Base-by-base conservation (phyloP, 768 basidiomycete species). In the Suillus clintonianus region DNA sequence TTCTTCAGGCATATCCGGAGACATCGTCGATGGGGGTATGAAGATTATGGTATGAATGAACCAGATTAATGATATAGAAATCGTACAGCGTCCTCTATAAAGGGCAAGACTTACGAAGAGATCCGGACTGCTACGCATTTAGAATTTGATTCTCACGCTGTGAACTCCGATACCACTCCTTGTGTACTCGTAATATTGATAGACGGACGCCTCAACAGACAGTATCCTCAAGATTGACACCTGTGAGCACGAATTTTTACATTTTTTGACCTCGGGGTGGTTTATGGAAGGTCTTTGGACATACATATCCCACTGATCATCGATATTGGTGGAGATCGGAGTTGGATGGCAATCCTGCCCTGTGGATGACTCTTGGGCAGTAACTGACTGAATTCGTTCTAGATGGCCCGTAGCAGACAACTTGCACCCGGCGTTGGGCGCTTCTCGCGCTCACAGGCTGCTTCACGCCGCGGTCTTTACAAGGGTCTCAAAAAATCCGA, bases 361-460 rank as follows among this genome's bases (percentile, higher is more conserved):
- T 61, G 66, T 71, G 78, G 82, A 82, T 82, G 79, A 65, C 60
- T 62, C 69, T 30, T 55, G n/a, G 9, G n/a, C 34, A 51, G 24
- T 59, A 45, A 62, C 73, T 76, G 43, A 76, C 68, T 30, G 5
- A 41, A 24, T 30, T 63, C 60, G 1, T 67, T 63, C 62, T 78
- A 89, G 89, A 93, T 94, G 91, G 91, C 90, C 79, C 89, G 91
- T 81, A 90, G 84, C 78, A 90, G 91, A 82, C 88, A 91, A 83
- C 81, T 95, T 79, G 88, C 86, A 76, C 86, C 90, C 69, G 85
- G 90, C 76, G 81, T 95, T 77, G 92, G 92, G 72, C 86, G 91
- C 74, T 82, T 91, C 76, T 94, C 93, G 68, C 88, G 90, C 72
- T 92, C 92, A 61, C 88, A 89, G 77, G 89, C 93, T 71, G 86